Evolutionary conservation across 371 early-diverging fungal genomes (phyloP).

Genomic region (Circinella umbellata): DNA sequence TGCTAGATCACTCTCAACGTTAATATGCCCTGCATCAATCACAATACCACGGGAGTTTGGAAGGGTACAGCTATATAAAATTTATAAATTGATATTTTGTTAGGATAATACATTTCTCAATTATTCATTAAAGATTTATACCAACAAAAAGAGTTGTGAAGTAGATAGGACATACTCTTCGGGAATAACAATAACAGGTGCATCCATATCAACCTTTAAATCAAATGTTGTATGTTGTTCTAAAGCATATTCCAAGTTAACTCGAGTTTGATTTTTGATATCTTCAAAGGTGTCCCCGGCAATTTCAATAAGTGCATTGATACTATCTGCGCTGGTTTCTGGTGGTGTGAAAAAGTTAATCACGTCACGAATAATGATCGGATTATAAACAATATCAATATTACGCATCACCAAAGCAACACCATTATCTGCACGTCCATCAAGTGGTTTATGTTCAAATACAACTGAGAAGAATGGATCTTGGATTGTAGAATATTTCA

Average conservation of each 20-base stretch:
- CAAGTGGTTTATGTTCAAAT: conserved; percentile 88
- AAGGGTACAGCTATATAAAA: conserved; percentile 64
- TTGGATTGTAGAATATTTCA: conserved; percentile 22
- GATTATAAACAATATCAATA: conserved; percentile 91
- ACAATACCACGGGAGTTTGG: conserved; percentile 74
- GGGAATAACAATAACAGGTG: conserved; percentile 96
- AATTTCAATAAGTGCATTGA: conserved; percentile 74
- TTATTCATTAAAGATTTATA: not conserved
- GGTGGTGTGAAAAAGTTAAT: conserved; percentile 88
- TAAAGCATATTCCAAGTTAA: conserved; percentile 86
- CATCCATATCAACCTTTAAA: conserved; percentile 93
- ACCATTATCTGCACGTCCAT: conserved; percentile 88
- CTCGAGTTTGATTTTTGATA: conserved; percentile 87
- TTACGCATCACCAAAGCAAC: conserved; percentile 86
- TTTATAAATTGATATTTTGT: not conserved
- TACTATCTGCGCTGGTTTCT: conserved; percentile 75
- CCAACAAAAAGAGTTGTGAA: too few relatives aligned
- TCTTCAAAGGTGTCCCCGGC: conserved; percentile 93
- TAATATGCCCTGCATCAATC: conserved; percentile 93
- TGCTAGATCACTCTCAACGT: conserved; percentile 83
- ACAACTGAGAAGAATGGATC: conserved; percentile 85
- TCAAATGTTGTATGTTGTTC: conserved; percentile 90
- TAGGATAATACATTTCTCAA: not conserved
- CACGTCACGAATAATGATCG: conserved; percentile 74
- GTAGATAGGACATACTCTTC: conserved; percentile 59